Percentiles rank a stretch among this genome's conserved stretches.
Conservation (phyloP, 164 flowering plant genomes). For the Stephania japonica region DNA sequence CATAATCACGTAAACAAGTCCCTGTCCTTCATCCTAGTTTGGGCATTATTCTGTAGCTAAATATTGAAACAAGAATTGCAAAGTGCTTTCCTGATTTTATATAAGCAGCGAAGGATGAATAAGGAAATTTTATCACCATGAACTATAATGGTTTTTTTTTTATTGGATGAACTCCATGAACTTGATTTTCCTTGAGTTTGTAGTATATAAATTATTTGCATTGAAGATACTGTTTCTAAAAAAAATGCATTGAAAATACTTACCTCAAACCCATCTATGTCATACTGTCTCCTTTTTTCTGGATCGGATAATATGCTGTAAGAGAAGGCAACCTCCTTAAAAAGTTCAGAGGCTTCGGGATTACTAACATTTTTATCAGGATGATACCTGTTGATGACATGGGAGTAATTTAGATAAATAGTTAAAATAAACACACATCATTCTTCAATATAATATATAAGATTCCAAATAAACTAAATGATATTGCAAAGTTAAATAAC, state of each 20-base stretch:
- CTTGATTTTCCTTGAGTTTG: neutral
- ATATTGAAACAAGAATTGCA: neutral
- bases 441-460: neutral
- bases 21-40: neutral
- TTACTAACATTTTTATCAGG: conserved; percentile 4
- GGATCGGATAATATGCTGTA: conserved; percentile 4
- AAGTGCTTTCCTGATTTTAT: neutral
- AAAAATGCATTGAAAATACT: neutral
- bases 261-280: neutral
- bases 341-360: conserved; percentile 5
- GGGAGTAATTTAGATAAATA: neutral
- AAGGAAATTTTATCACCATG: neutral
- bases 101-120: neutral
- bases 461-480: no score
- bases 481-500: no score
- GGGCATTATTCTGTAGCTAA: neutral
- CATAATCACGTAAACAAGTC: neutral
- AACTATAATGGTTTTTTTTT: neutral
- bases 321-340: conserved; percentile 3
- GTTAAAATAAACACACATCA: neutral
- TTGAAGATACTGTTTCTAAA: no score
- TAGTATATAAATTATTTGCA: no score
- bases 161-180: neutral
- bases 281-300: conserved; percentile 1
- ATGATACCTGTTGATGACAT: neutral